Base-by-base conservation (phyloP, 1,139 yeast genomes). In the Martiniozyma asiatica region DNA sequence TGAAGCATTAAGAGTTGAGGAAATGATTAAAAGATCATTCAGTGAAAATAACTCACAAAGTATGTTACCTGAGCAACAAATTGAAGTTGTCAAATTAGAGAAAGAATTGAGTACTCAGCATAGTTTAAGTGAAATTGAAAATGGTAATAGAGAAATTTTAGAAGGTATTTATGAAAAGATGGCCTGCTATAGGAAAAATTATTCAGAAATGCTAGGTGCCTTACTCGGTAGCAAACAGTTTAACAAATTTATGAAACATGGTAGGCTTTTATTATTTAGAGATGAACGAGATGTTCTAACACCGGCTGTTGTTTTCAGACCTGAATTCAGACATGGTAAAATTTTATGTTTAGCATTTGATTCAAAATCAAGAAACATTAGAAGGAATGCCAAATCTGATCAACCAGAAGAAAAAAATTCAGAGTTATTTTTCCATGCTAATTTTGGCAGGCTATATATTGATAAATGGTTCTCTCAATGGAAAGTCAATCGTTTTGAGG, bases 21-120 rank as follows among this genome's bases (percentile, higher is more conserved):
- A 92, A 51, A 89, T 89, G 95, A 87, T 89, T 42, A 87, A 87
- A 49, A 81, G 92, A 42, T 84, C 96, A 0, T 89, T 89, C 53
- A 74, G 94, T 56, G 99, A 89, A 51, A 87, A 89, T 48, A 68
- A 87, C 0, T 68, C 89, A 1, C 97, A 89, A 48, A 73, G 84
- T 0, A 56, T 87, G 44, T 59, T 85, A 31, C 97, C 97, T 1
- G 94, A 85, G 42, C 92, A 82, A 47, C 81, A 84, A 50, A 65
- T 67, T 47, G 66, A 68, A 40, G 73, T 82, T 21, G 65, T 68
- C 25, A 54, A 56, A 27, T 59, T 77, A 25, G 67, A 70, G 26
- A 62, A 57, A 14, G 58, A 70, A 24, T 53, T 82, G 33, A 53
- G 55, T 18, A 50, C 62, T n/a, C 51, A 63, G 10, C 25, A 35